Conservation (phyloP, 345 rosid genomes). For the Populus davidiana region DNA sequence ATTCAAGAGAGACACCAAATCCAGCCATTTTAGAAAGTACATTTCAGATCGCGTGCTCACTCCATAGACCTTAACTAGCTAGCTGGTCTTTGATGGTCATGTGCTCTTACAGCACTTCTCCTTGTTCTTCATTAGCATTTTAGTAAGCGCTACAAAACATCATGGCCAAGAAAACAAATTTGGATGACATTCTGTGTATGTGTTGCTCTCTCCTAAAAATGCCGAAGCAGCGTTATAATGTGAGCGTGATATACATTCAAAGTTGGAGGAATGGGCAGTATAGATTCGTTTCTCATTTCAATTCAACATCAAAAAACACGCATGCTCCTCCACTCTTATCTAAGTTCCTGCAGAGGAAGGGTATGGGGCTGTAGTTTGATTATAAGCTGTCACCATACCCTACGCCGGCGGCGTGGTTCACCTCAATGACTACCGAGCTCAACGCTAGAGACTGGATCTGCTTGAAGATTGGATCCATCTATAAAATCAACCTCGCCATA, state of each 20-base stretch:
- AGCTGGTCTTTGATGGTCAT: not conserved
- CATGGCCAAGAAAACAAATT: too few species aligned
- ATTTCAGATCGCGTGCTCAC: not conserved
- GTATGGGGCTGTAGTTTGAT: not conserved
- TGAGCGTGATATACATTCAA: not conserved
- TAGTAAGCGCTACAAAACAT: too few species aligned
- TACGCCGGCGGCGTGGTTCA: not conserved
- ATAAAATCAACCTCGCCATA: conserved; percentile 19
- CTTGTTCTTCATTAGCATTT: not conserved
- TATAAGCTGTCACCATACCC: not conserved
- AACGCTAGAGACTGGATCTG: not conserved
- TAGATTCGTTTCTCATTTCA: not conserved
- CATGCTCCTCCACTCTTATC: not conserved
- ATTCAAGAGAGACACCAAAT: conserved; percentile 30
- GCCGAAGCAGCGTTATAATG: not conserved
- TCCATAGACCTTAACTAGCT: not conserved
- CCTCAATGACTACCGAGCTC: not conserved
- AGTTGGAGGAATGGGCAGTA: not conserved
- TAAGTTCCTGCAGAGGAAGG: not conserved
- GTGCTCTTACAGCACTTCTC: not conserved
- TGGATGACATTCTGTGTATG: not conserved
- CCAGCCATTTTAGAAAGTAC: not conserved
- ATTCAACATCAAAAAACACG: not conserved
- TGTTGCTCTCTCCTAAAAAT: not conserved
- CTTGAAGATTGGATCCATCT: not conserved